Base-by-base conservation (phyloP, 1,139 yeast genomes). In the Protomyces pachydermus region DNA sequence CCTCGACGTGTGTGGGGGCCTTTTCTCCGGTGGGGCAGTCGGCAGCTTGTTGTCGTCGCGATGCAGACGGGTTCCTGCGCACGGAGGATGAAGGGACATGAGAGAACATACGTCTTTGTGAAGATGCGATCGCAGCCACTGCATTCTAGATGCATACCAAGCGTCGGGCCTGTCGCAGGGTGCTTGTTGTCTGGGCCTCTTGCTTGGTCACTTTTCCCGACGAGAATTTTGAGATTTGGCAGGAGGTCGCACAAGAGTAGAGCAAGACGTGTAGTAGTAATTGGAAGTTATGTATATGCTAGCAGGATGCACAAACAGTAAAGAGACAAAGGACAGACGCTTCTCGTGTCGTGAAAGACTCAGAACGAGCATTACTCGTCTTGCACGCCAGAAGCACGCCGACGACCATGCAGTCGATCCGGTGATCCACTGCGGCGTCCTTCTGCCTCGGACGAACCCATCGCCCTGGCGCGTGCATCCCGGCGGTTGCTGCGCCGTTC, bases 131-230 rank as follows among this genome's bases (percentile, higher is more conserved):
- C 62, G 62, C 62, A 58, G 46, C 54, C 50, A 0, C 56, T 50
- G 42, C 62, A 58, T 39, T 58, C 56, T 3, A 58, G 62, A 39
- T 58, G 62, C 62, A 58, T 58, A 51, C 34, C 56, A 18, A 37
- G 28, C 3, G 42, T 9, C 5, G 4, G 16, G 14, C 16, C 14
- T n/a, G 42, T n/a, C 5, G 42, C 42, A 6, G 10, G 16, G 18
- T 37, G 42, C 9, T 1, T 37, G 42, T 9, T 6, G 16, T 6
- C 16, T 37, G 42, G 42, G 42, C 42, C 16, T 2, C 42, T 37
- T 37, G 5, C 42, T 9, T 37, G 14, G 42, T 4, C 14, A 6
- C 14, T 37, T 37, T 37, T 14, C 9, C 42, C 42, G 42, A n/a
- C 6, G 16, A n/a, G 42, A 4, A 37, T 5, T 5, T 6, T 37